Base-by-base conservation (phyloP, 2,329 filamentous ascomycete species). In the Pestalotiopsis sp. region DNA sequence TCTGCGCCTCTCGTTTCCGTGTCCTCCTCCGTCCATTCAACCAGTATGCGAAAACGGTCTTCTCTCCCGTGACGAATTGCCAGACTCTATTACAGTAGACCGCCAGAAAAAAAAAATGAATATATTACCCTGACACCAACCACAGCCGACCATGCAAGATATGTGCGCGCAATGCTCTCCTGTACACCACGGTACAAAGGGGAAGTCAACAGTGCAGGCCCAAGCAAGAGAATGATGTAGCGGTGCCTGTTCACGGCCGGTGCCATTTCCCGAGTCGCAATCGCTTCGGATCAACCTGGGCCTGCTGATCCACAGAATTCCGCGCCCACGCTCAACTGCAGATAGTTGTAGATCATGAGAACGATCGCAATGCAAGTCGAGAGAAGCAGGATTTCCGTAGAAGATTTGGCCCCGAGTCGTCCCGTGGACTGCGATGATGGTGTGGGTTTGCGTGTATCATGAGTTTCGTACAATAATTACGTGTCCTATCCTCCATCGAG, bases 401-500 rank as follows among this genome's bases (percentile, higher is more conserved):
- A 74, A 75, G 74, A 73, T 73, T 73, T 73, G 72, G 67, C 70
- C 70, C 69, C 69, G 72, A 73, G 66, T 36, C 31, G 38, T 40
- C 17, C 25, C 27, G 36, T 7, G 9, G 59, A 20, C 5, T 36
- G 25, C 73, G 74, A 68, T 71, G 66, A 69, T 66, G 70, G 61
- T 70, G 68, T 72, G 69, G 59, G 59, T 20, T 36, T 72, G 70
- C 68, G 68, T 69, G 67, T 73, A 70, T 77, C 72, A 68, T 75
- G 70, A 72, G 69, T 64, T 74, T 73, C 75, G 71, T 78, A 76
- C 72, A 74, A 72, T 73, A 74, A 75, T 77, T 77, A 77, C 73
- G 74, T 74, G 74, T 70, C 74, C 70, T 72, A 70, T 71, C 71
- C 70, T 41, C 68, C 68, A 72, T 69, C 69, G 62, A 73, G 75